Conservation (phyloP, 2,329 filamentous ascomycete species). For the Ophiosphaerella korrae region DNA sequence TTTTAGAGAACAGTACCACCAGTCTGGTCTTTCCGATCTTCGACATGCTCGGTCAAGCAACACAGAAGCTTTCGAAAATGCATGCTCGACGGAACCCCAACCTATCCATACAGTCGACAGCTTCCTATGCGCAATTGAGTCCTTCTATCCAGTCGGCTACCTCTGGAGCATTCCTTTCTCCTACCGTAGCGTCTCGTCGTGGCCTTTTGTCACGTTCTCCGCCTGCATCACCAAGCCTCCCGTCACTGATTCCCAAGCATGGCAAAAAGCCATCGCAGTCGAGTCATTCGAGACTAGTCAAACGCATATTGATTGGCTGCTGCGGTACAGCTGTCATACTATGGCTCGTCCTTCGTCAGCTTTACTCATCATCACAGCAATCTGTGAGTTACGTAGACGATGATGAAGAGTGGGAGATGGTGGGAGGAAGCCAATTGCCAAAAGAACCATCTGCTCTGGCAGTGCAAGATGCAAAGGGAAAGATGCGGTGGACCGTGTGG, state of each 20-base stretch:
- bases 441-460: conserved; percentile 75
- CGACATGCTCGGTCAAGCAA: conserved; percentile 45
- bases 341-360: conserved; percentile 54
- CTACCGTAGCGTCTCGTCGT: conserved; percentile 49
- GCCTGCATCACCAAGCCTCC: conserved; percentile 72
- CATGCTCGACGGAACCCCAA: conserved; percentile 54
- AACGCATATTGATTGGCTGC: conserved; percentile 63
- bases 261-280: conserved; percentile 65
- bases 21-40: conserved; percentile 10
- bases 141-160: conserved; percentile 38
- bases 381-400: conserved; percentile 23
- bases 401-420: conserved; percentile 66
- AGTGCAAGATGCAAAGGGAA: conserved; percentile 67
- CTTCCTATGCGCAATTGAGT: conserved; percentile 41
- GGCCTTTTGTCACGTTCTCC: conserved; percentile 71
- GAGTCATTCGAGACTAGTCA: conserved; percentile 59
- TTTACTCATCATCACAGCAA: conserved; percentile 30
- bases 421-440: conserved; percentile 68
- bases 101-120: conserved; percentile 51
- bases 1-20: neutral
- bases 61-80: conserved; percentile 48
- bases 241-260: conserved; percentile 68
- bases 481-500: conserved; percentile 77
- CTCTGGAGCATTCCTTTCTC: conserved; percentile 44
- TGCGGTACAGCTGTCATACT: conserved; percentile 54